Conservation (phyloP, 2,329 filamentous ascomycete genomes). For the Blastomyces silverae region DNA sequence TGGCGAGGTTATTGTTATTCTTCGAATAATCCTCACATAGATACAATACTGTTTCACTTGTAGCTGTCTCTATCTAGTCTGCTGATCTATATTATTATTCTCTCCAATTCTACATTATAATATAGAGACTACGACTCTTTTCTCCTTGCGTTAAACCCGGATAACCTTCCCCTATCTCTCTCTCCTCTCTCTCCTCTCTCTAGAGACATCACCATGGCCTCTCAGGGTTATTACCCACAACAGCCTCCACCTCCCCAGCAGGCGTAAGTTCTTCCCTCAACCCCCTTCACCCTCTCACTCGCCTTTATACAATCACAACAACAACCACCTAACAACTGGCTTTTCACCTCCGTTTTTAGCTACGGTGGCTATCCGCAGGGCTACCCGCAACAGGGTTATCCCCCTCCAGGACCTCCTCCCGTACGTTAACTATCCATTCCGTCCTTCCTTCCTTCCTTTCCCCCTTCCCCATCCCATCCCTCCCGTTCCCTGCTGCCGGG, state of each 20-base stretch:
- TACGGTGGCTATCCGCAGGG: constrained; percentile 27
- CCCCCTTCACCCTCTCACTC: background rate
- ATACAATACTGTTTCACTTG: too few relatives aligned
- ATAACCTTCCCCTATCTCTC: background rate
- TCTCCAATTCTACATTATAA: too few relatives aligned
- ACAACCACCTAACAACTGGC: constrained; percentile 1
- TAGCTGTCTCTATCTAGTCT: too few relatives aligned
- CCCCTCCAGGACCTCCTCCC: constrained; percentile 27
- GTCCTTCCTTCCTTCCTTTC: too few relatives aligned
- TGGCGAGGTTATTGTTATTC: too few relatives aligned
- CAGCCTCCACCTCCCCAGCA: constrained; percentile 22
- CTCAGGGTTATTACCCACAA: constrained; percentile 36
- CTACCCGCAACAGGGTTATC: constrained; percentile 24
- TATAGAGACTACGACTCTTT: background rate
- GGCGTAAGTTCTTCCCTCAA: constrained; percentile 13
- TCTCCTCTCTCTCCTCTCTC: background rate
- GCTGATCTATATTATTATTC: too few relatives aligned
- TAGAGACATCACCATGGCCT: constrained; percentile 33
- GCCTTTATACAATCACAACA: background rate
- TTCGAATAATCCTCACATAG: too few relatives aligned
- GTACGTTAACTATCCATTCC: too few relatives aligned
- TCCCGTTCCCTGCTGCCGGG: background rate
- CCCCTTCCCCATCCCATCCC: background rate
- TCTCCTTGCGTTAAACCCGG: background rate
- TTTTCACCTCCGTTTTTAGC: background rate